Evolutionary conservation across 2,329 filamentous ascomycete species (phyloP), one percentile per base, ranked within the genome.

Genomic region (Aspergillus sp.): DNA sequence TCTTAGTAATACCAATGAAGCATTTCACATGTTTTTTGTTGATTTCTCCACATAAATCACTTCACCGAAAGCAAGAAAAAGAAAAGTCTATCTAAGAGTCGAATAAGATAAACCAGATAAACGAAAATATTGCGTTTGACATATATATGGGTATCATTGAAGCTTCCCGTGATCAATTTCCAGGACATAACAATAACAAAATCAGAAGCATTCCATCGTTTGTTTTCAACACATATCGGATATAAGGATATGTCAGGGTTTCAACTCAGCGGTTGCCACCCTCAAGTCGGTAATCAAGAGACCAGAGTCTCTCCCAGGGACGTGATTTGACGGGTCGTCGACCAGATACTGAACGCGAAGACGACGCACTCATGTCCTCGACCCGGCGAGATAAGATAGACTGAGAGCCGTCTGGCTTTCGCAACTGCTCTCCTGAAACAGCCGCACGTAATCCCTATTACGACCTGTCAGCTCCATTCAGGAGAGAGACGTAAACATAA

Each of bases 271-370:
- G 31, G 19, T 19, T 19, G 19, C 19, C 19, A 19, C 55, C 51
- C 40, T 67, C 66, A 27, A 62, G 49, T 12, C 63, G 62, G 57
- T 69, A 72, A 40, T 72, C 68, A 41, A 72, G 57, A 40, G 66
- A 70, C 59, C 67, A 71, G 10, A 71, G 41, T 41, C 65, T 70
- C 49, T 70, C 67, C 68, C 68, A 72, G 27, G 66, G 61, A 5
- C 65, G 59, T 36, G 59, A 50, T 39, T 54, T 58, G 6, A 40
- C 41, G 27, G 51, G 45, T 36, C 54, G 58, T 39, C 51, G 56
- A 37, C 40, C 48, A 5, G 57, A 53, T 8, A 55, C 54, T n/a
- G 60, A 58, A 32, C 47, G 53, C 13, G 62, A 58, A 4, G 57
- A 51, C 11, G 60, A 50, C n/a, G 45, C 29, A 12, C 42, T 39